Evolutionary conservation across 768 basidiomycete genomes (phyloP), one percentile per base, ranked within the genome.

Genomic region (Leccinum ochraceum): DNA sequence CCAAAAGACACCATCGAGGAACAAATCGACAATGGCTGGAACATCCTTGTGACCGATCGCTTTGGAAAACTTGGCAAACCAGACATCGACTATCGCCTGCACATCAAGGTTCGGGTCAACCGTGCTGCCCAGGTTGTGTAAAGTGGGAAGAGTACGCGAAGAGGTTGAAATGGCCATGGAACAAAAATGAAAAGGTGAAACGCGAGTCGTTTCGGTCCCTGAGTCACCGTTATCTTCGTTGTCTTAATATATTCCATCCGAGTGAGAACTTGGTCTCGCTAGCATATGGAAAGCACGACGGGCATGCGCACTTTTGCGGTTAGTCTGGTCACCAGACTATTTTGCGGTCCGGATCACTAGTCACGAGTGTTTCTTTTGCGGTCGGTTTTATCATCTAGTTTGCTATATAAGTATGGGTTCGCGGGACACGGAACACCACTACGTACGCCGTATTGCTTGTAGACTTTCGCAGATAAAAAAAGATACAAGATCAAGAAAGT

Each of bases 1-100:
- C 87, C 86, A 88, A 60, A 81, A 81, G 5, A 76, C 76, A 50
- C 68, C 70, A 22, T 72, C 70, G 32, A 78, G 56, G 50, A 76
- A 67, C 22, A 77, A 56, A 14, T 66, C 66, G n/a, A 76, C 59
- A 39, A 83, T 67, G 14, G 71, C 71, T 24, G 73, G 67, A 17
- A 75, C 71, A 46, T 80, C 71, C 57, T 72, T 72, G 20, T 71
- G 63, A 54, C 72, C 67, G 16, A 78, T 67, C 34, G 69, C 71
- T 55, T 70, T 64, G 13, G 66, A 34, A 65, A 84, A 81, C 6
- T 71, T 65, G n/a, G 65, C 44, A 56, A 83, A 74, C 83, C 83
- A 84, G 46, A 64, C 68, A 13, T 69, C 54, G 6, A 74, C 80
- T 39, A 83, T 63, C 1, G 68, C 63, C 11, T 62, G 63, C 1